These are phyloP conservation scores for Boeremia lycopersici DNA, from an alignment of 2,329 filamentous ascomycete genomes.

Conservation along the genomic window DNA sequence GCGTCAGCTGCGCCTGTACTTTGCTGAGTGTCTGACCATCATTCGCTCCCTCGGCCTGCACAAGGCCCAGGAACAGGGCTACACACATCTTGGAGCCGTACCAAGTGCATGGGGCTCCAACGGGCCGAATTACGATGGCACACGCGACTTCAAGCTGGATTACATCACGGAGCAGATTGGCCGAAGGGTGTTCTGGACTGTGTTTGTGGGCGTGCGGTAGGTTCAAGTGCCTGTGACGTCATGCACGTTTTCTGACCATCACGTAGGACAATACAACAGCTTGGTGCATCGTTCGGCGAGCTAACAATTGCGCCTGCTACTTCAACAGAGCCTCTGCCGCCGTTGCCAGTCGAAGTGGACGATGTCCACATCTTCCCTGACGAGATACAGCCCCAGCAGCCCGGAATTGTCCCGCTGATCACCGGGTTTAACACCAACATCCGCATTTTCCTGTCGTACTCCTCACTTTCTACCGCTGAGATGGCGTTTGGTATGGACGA, in stretches of 20 bases:
- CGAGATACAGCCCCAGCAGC: slow-evolving; percentile 72
- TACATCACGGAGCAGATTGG: slow-evolving; percentile 60
- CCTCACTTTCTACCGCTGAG: slow-evolving; percentile 77
- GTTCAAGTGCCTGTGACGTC: slow-evolving; percentile 65
- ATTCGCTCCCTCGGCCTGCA: slow-evolving; percentile 71
- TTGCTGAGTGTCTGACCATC: slow-evolving; percentile 74
- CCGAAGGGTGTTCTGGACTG: slow-evolving; percentile 77
- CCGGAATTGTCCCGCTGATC: slow-evolving; percentile 70
- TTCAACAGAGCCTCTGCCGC: slow-evolving; percentile 75
- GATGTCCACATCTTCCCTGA: slow-evolving; percentile 78
- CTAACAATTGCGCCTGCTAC: slow-evolving; percentile 78
- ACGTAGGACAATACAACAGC: slow-evolving; percentile 73
- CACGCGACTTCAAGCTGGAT: slow-evolving; percentile 48
- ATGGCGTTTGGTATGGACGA: slow-evolving; percentile 80
- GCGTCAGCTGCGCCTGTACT: slow-evolving; percentile 71
- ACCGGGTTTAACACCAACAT: slow-evolving; percentile 83
- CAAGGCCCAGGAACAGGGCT: slow-evolving; percentile 57
- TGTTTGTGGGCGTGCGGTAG: slow-evolving; percentile 74
- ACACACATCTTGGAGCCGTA: slow-evolving; percentile 46
- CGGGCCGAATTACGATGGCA: slow-evolving; percentile 44
- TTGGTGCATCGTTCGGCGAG: slow-evolving; percentile 74
- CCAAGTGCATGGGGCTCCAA: slow-evolving; percentile 44
- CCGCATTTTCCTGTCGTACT: slow-evolving; percentile 80
- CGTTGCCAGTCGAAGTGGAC: slow-evolving; percentile 80
- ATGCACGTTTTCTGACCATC: slow-evolving; percentile 39